Conservation (phyloP, 768 basidiomycete genomes). For the Amanita brunnescens region DNA sequence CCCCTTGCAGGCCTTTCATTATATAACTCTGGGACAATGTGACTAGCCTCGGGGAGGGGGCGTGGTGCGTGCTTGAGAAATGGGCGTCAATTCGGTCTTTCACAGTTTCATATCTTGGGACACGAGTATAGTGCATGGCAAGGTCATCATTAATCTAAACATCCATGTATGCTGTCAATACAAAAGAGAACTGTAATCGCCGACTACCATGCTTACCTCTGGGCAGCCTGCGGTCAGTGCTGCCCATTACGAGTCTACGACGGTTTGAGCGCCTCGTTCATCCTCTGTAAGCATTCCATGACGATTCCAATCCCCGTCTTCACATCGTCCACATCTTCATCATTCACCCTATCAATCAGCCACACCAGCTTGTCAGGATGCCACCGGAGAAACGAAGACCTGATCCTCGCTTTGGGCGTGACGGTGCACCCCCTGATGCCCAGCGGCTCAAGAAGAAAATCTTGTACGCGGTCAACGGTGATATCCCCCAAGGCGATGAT, state of each 20-base stretch:
- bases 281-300: constrained; percentile 22
- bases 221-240: too few species aligned
- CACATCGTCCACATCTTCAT: constrained; percentile 36
- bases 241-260: too few species aligned
- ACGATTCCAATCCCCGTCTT: constrained; percentile 39
- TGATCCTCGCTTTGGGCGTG: constrained; percentile 44
- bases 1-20: not conserved
- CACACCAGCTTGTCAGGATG: constrained; percentile 56
- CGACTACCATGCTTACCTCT: too few species aligned
- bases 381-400: constrained; percentile 56
- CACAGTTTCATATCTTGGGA: not conserved
- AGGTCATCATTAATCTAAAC: too few species aligned
- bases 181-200: too few species aligned
- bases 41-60: not conserved
- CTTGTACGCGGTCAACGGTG: constrained; percentile 30
- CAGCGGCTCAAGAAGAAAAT: constrained; percentile 42
- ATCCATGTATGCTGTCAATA: too few species aligned
- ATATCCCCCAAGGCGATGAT: constrained; percentile 22
- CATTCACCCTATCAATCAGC: constrained; percentile 32
- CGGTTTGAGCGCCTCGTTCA: constrained; percentile 17
- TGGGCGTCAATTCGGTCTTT: not conserved
- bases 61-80: not conserved
- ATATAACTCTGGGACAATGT: too few species aligned
- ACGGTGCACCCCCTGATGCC: constrained; percentile 30
- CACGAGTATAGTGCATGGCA: not conserved